Base-by-base conservation (phyloP, 2,329 filamentous ascomycete genomes). In the Aspergillus piperis region DNA sequence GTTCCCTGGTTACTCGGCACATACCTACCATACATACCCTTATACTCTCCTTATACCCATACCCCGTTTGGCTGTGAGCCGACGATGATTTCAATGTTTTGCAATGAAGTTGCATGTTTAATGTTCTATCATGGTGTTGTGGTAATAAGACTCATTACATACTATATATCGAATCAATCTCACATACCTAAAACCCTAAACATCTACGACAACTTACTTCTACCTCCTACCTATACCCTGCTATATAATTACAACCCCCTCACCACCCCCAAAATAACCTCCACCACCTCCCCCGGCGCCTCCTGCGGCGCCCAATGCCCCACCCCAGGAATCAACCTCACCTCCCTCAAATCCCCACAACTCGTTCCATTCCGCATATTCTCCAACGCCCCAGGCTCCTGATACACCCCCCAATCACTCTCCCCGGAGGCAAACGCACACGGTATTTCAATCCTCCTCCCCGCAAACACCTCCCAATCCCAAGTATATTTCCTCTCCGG, bases 221-320 rank as follows among this genome's bases (percentile, higher is more conserved):
- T 32, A 32, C 47, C 13, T 27, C 8, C 44, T 48, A 27, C 13
- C 11, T 27, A 27, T 0, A 41, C 38, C 5, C 17, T 13, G 15
- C 11, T 41, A 21, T 17, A 3, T 17, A 51, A n/a, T 42, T 63
- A 60, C 39, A 65, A 25, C 39, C 60, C 62, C 36, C 58, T 57
- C n/a, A 68, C 64, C 54, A 87, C 82, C 8, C 69, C 71, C 62
- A 81, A 60, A 41, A 87, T 75, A 59, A 79, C 78, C 55, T 78
- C 70, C 0, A 80, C 75, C 8, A 87, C 84, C 57, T 76, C 79
- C 64, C 84, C 81, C 1, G 86, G 83, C 69, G 85, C 80, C 71
- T 90, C 87, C 72, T 90, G 86, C 69, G 88, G 87, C 38, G 88
- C 83, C 88, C 88, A 90, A 76, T 90, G 88, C 0, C 88, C 88